phyloP scores from a whole-genome alignment of 768 basidiomycete genomes.

The Boletus tylopilopsis region DNA sequence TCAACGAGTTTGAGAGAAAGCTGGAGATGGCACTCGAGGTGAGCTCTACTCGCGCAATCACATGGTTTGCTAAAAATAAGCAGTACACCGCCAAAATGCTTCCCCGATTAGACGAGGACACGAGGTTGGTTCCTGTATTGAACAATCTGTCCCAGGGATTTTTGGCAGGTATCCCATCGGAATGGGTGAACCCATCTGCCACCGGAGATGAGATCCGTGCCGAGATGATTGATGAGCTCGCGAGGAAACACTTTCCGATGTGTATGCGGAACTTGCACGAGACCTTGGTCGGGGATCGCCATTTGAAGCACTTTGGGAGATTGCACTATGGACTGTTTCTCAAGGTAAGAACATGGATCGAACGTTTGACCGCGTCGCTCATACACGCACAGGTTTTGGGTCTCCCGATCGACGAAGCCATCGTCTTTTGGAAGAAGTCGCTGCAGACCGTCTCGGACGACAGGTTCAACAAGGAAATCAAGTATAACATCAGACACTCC shows the following conservation, averaged over 20 bases:
- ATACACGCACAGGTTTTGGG: constrained; percentile 68
- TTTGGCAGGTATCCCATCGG: constrained; percentile 83
- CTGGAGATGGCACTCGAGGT: constrained; percentile 79
- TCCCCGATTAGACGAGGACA: constrained; percentile 92
- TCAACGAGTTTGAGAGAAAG: constrained; percentile 76
- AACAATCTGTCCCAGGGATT: constrained; percentile 92
- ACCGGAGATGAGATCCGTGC: constrained; percentile 74
- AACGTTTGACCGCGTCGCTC: not conserved
- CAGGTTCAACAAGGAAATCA: constrained; percentile 97
- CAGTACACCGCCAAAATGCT: constrained; percentile 84
- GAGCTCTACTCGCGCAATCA: constrained; percentile 11
- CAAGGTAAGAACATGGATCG: constrained; percentile 54
- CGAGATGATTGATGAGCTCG: constrained; percentile 89
- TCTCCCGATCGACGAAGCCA: constrained; percentile 89
- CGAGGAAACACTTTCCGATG: constrained; percentile 86
- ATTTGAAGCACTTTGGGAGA: constrained; percentile 90
- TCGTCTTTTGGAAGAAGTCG: constrained; percentile 89
- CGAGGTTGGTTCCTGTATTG: constrained; percentile 83
- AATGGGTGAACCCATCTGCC: constrained; percentile 60
- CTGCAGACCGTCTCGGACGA: constrained; percentile 81
- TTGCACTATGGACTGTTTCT: constrained; percentile 92
- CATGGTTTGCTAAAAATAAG: constrained; percentile 8
- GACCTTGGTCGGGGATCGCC: constrained; percentile 67
- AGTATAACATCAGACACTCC: constrained; percentile 94
- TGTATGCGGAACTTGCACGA: constrained; percentile 95